A percentile compares a stretch with the other conserved stretches of the same genome.
phyloP scores from a whole-genome alignment of 1,284 basidiomycete genomes.

The Sphagnurus paluster region DNA sequence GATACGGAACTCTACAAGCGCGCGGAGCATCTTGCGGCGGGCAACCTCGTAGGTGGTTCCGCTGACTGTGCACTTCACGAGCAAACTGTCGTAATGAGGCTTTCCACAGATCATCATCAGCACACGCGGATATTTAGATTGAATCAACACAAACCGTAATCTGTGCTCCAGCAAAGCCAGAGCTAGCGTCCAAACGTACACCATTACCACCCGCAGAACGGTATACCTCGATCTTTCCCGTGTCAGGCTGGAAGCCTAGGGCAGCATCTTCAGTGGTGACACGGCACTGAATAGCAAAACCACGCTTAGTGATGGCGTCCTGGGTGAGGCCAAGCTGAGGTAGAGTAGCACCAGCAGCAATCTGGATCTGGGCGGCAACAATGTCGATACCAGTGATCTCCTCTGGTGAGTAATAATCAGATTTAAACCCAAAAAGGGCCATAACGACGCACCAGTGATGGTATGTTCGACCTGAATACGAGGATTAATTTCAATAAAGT shows the following conservation, averaged over 20 bases:
- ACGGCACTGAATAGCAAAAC: conserved; percentile 98
- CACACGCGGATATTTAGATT: background rate
- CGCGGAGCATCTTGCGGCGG: conserved; percentile 97
- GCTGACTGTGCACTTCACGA: conserved; percentile 96
- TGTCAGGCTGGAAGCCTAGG: conserved; percentile 94
- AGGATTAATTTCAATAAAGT: conserved; percentile 99
- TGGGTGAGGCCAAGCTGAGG: conserved; percentile 97
- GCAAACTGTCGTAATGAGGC: conserved; percentile 97
- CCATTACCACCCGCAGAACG: conserved; percentile 98
- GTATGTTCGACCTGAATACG: conserved; percentile 99
- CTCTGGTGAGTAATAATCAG: conserved; percentile 51
- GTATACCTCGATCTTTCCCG: conserved; percentile 99
- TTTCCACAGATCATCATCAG: conserved; percentile 27
- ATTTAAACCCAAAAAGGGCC: conserved; percentile 11
- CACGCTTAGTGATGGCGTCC: conserved; percentile 93
- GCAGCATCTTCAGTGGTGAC: conserved; percentile 98
- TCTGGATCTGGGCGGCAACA: conserved; percentile 98
- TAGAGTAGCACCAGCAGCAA: conserved; percentile 95
- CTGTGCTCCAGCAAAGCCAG: conserved; percentile 98
- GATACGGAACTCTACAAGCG: conserved; percentile 98
- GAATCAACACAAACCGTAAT: conserved; percentile 74
- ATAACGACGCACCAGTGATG: conserved; percentile 71
- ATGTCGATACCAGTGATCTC: conserved; percentile 99
- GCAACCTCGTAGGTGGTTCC: conserved; percentile 99
- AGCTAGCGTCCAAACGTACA: conserved; percentile 95